Conservation (phyloP, 805 yeast species). For the Scheffersomyces ergatensis region DNA sequence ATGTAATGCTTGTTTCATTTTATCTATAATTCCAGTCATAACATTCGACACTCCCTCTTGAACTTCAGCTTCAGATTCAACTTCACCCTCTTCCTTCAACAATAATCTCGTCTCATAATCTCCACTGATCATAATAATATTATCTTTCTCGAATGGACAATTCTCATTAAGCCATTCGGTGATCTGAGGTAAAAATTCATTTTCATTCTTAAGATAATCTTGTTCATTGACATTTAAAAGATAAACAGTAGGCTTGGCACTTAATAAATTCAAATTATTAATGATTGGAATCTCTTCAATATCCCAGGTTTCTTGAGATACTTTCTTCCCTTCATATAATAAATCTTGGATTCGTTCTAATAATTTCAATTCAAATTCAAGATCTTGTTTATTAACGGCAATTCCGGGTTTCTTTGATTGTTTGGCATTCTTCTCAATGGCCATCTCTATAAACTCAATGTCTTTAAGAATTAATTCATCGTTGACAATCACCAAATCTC, state of each 20-base stretch:
- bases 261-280: slow-evolving; percentile 69
- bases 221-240: slow-evolving; percentile 69
- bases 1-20: slow-evolving; percentile 66
- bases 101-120: slow-evolving; percentile 42
- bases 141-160: slow-evolving; percentile 58
- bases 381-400: slow-evolving; percentile 17
- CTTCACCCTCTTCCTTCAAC: too few species aligned
- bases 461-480: slow-evolving; percentile 63
- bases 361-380: slow-evolving; percentile 26
- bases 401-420: slow-evolving; percentile 26
- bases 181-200: slow-evolving; percentile 51
- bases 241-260: slow-evolving; percentile 86
- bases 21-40: slow-evolving; percentile 58
- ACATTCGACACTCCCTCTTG: slow-evolving; percentile 38
- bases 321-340: slow-evolving; percentile 53
- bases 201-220: slow-evolving; percentile 56
- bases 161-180: slow-evolving; percentile 64
- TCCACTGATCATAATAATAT: slow-evolving; percentile 43
- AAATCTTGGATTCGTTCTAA: slow-evolving; percentile 30
- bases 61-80: slow-evolving; percentile 14
- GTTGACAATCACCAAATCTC: slow-evolving; percentile 61
- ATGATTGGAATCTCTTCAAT: slow-evolving; percentile 62
- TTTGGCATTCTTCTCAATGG: slow-evolving; percentile 28
- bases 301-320: slow-evolving; percentile 59
- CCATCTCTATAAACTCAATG: slow-evolving; percentile 60